Conservation (phyloP, 1,139 yeast genomes). For the Sporopachydermia cereana region DNA sequence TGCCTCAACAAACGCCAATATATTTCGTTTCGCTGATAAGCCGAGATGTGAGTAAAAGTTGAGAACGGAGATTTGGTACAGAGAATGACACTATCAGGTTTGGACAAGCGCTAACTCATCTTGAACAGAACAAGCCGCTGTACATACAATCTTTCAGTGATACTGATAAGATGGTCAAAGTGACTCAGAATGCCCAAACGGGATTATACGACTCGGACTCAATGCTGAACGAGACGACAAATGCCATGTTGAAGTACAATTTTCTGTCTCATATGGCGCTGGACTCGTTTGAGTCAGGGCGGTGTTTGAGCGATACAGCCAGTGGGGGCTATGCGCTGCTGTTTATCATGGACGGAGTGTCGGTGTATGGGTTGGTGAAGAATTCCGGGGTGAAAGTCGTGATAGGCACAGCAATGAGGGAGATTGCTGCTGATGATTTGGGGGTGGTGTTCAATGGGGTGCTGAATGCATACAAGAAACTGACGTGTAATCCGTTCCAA, state of each 20-base stretch:
- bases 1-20: conserved; percentile 2
- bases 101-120: too few relatives aligned
- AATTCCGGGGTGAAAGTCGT: conserved; percentile 6
- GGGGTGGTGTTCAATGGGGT: conserved; percentile 4
- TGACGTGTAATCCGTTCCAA: conserved; percentile 7
- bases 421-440: conserved; percentile 5
- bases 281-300: conserved; percentile 5
- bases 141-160: conserved; percentile 6
- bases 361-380: conserved; percentile 6
- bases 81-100: too few relatives aligned
- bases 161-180: neutral
- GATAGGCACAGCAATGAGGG: conserved; percentile 5
- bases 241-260: conserved; percentile 7
- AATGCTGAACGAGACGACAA: conserved; percentile 2
- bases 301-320: neutral
- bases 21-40: conserved; percentile 5
- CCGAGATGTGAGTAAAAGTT: conserved; percentile 1
- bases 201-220: conserved; percentile 4
- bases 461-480: conserved; percentile 1
- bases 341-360: conserved; percentile 6
- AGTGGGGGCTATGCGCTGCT: conserved; percentile 5
- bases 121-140: conserved; percentile 2
- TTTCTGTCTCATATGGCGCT: conserved; percentile 7
- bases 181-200: neutral
- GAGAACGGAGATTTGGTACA: too few relatives aligned